Evolutionary conservation across 176 grass and related monocot species (phyloP).

Genomic region (Tillandsia fasciculata): DNA sequence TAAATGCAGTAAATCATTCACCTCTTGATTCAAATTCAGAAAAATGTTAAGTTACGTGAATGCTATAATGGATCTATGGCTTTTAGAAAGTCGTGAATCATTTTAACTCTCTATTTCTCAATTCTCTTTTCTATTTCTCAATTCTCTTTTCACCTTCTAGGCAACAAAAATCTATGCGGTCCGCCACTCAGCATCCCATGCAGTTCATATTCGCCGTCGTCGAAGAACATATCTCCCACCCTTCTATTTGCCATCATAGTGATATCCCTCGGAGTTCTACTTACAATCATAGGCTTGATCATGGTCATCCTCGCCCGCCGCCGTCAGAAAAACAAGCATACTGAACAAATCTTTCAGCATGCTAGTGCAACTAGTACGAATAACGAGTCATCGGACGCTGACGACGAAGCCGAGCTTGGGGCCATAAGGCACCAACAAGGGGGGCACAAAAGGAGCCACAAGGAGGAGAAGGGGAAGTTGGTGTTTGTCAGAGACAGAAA

Average conservation of each 20-base stretch:
- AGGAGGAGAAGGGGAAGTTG: constrained; percentile 42
- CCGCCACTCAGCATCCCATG: constrained; percentile 22
- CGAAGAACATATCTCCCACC: background rate
- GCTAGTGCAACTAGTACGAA: background rate
- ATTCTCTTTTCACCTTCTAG: constrained; percentile 12
- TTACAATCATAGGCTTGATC: constrained; percentile 19
- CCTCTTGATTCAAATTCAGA: too few relatives aligned
- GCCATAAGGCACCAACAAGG: background rate
- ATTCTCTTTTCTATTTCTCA: background rate
- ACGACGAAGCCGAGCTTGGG: constrained; percentile 6
- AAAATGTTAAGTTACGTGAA: too few relatives aligned
- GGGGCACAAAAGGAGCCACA: constrained; percentile 23
- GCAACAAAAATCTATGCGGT: constrained; percentile 57
- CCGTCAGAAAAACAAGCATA: background rate
- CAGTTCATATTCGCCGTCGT: background rate
- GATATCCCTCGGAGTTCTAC: constrained; percentile 27
- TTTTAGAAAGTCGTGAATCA: too few relatives aligned
- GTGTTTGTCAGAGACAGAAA: constrained; percentile 48
- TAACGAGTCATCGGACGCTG: background rate
- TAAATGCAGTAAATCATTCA: too few relatives aligned
- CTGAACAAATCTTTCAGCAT: too few relatives aligned
- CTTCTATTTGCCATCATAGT: constrained; percentile 45
- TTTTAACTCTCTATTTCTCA: background rate
- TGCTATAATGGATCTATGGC: too few relatives aligned
- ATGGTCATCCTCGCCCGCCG: constrained; percentile 17